Evolutionary conservation across 2,329 filamentous ascomycete species (phyloP), one percentile per base, ranked within the genome.

Genomic region (Colletotrichum sp.): DNA sequence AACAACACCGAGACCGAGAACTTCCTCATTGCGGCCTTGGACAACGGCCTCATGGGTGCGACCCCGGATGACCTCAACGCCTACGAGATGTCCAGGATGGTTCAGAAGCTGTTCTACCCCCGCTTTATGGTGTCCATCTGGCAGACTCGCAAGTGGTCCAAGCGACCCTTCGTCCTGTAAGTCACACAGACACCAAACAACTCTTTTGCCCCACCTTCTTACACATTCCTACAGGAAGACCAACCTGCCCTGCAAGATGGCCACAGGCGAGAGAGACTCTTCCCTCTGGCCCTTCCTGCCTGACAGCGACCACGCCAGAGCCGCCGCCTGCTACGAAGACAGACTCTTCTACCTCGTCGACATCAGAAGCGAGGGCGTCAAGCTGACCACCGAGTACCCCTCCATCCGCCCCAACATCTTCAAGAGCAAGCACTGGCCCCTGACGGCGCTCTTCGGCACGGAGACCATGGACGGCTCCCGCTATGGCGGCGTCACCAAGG

Each of bases 61-160:
- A 34, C 52, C 7, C 70, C 70, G 3, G 70, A 72, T 24, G 63
- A 72, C 7, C 9, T 72, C n/a, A 30, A 48, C 48, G 32, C 18
- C 16, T 43, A n/a, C 8, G 70, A 72, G 7, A 72, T 72, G 63
- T 67, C 70, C 26, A 48, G 39, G 26, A 28, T 48, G 70, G 16
- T 72, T 8, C 32, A 72, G 63, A 72, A 72, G 48, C n/a, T 60
- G 7, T 67, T 72, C n/a, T 72, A 72, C 52, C n/a, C 34, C 7
- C 57, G 26, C 3, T 39, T 67, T n/a, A 71, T 71, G 21, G n/a
- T 67, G 21, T 7, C 30, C 9, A 15, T 34, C 8, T 71, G 69
- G 69, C 36, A 71, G 30, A 36, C 69, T 57, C 39, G 30, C 21
- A 18, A 10, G 5, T 71, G 59, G 43, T 21, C 69, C 30, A 18